Base-by-base conservation (phyloP, 2,329 filamentous ascomycete genomes). In the Pseudogymnoascus sp. region DNA sequence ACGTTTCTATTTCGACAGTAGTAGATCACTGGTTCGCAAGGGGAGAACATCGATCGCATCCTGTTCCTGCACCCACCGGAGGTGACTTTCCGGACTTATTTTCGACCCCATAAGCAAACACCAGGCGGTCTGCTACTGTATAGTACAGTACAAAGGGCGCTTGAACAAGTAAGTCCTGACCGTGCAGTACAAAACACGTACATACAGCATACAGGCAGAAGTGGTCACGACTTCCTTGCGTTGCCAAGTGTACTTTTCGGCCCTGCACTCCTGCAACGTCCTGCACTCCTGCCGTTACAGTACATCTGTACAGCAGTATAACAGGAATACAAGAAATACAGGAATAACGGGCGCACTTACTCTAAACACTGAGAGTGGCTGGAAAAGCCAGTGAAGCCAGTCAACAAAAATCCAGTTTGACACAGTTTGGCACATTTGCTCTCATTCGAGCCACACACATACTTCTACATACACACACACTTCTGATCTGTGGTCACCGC, bases 221-320 rank as follows among this genome's bases (percentile, higher is more conserved):
- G 44, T 54, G 47, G 47, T 54, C 29, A 54, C 47, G 29, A 54
- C 47, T 10, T 54, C 47, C 47, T 54, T 54, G 29, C 47, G 29
- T 33, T 54, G 47, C 47, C 29, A 33, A 54, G 47, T 54, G 47
- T 54, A 54, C 47, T 17, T 5, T 54, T 13, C n/a, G 26, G 47
- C 4, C 44, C 26, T 54, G 26, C 44, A 54, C 13, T 15, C 44
- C 24, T 41, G 17, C 39, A 21, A 5, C 21, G n/a, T 17, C 11
- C 40, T 44, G 40, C 21, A 44, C 21, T 44, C 40, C 47, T 54
- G 26, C 47, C 47, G 47, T 33, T 54, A 21, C 47, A 44, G 17
- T 44, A 11, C 17, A 17, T 17, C 17, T 17, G 17, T 17, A 17
- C 17, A 17, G 17, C 17, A 41, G 10, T 44, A 44, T 54, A 54